These are phyloP conservation scores for Kalaharituber pfeilii DNA, from an alignment of 2,329 filamentous ascomycete genomes.

Conservation along the genomic window DNA sequence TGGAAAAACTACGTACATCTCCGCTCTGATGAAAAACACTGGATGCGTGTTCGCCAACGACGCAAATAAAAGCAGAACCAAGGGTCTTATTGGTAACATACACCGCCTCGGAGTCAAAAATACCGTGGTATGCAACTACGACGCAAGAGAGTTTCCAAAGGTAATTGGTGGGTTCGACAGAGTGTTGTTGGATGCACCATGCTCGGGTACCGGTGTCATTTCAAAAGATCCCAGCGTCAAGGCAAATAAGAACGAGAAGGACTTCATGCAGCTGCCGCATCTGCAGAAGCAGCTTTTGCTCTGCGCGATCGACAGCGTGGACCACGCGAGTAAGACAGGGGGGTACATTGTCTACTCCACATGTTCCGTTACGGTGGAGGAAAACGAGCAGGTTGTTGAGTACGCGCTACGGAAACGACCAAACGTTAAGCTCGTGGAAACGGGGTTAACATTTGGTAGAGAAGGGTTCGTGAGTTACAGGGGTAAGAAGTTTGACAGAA, in stretches of 20 bases:
- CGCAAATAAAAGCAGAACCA: conserved; percentile 78
- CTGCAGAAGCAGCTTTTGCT: conserved; percentile 87
- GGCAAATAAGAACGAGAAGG: conserved; percentile 91
- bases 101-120: conserved; percentile 89
- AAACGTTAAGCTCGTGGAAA: conserved; percentile 85
- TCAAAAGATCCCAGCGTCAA: conserved; percentile 93
- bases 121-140: conserved; percentile 87
- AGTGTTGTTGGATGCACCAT: conserved; percentile 84
- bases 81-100: conserved; percentile 95
- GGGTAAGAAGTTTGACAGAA: conserved; percentile 79
- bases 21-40: conserved; percentile 96
- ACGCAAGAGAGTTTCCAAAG: conserved; percentile 81
- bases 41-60: conserved; percentile 94
- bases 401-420: conserved; percentile 83
- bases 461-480: conserved; percentile 83
- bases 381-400: conserved; percentile 84
- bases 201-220: conserved; percentile 93
- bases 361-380: conserved; percentile 83
- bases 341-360: conserved; percentile 96
- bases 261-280: conserved; percentile 86
- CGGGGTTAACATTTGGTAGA: conserved; percentile 73
- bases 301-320: conserved; percentile 83
- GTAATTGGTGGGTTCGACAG: conserved; percentile 93
- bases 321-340: conserved; percentile 78
- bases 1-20: conserved; percentile 90